Evolutionary conservation across 176 grass and related monocot genomes (phyloP).

Genomic region (Metroxylon sagu): DNA sequence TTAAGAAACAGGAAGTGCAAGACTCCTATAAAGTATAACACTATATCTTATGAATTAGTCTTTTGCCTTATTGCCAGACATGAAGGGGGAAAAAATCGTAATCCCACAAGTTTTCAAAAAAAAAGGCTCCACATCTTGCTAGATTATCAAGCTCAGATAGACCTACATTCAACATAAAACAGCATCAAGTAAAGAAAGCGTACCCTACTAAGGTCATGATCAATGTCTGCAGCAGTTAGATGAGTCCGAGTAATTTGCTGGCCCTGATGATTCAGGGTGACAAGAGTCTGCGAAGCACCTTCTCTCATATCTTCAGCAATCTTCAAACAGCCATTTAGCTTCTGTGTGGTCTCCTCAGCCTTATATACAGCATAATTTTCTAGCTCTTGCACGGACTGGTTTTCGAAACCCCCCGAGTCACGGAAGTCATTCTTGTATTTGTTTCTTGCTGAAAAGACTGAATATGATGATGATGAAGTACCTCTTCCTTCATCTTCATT

Average conservation of each 20-base stretch:
- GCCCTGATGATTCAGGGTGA: conserved; percentile 50
- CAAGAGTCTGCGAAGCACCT: conserved; percentile 36
- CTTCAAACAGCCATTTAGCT: conserved; percentile 39
- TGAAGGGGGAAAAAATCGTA: no score
- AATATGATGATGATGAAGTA: conserved; percentile 22
- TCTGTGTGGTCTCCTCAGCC: conserved; percentile 52
- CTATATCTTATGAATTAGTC: no score
- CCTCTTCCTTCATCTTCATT: neutral
- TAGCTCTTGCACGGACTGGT: conserved; percentile 52
- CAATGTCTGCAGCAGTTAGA: conserved; percentile 44
- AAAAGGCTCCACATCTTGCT: neutral
- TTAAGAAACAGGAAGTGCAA: no score
- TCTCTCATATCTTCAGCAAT: conserved; percentile 64
- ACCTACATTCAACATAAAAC: neutral
- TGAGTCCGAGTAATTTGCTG: conserved; percentile 47
- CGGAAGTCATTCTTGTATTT: conserved; percentile 45
- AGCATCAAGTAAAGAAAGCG: neutral
- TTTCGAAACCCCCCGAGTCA: conserved; percentile 35
- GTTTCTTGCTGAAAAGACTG: conserved; percentile 18
- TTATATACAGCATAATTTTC: conserved; percentile 61
- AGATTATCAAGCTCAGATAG: neutral
- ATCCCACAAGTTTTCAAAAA: no score
- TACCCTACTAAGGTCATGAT: conserved; percentile 53
- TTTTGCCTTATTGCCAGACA: no score
- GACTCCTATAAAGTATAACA: no score